Evolutionary conservation across 202 grass and related monocot genomes (phyloP).

Genomic region (Schoenoplectus tabernaemontani): DNA sequence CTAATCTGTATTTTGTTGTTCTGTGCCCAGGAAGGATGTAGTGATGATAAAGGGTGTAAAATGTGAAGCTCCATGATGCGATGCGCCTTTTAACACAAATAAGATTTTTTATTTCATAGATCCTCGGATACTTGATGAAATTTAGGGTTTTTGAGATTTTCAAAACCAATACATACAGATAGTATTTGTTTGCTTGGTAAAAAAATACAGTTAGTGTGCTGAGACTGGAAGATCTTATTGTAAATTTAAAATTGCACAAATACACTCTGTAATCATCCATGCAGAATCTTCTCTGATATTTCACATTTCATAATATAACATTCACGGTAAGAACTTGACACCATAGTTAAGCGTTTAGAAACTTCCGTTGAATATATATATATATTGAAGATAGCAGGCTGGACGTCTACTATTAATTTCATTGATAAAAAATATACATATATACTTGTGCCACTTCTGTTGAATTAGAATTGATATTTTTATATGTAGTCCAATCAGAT

Average conservation of each 20-base stretch:
- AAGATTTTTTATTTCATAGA: not conserved
- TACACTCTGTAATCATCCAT: not conserved
- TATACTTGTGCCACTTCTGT: no score
- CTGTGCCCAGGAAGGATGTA: constrained; percentile 40
- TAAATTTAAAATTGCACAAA: not conserved
- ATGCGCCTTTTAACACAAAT: not conserved
- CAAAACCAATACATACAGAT: not conserved
- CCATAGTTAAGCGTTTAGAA: not conserved
- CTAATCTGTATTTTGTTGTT: not conserved
- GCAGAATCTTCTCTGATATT: not conserved
- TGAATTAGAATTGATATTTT: not conserved
- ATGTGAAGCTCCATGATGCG: constrained; percentile 30
- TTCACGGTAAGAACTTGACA: not conserved
- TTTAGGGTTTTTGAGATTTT: constrained; percentile 7
- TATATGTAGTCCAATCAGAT: not conserved
- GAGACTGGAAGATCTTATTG: not conserved
- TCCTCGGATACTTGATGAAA: not conserved
- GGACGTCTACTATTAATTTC: no score
- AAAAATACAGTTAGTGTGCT: not conserved
- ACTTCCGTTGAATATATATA: no score
- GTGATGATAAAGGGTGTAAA: constrained; percentile 57
- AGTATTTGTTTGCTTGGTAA: not conserved
- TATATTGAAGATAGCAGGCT: no score
- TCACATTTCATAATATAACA: not conserved
- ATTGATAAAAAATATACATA: no score